Percentiles rank a stretch among this genome's conserved stretches.
These are phyloP conservation scores for Telopea speciosissima DNA, from an alignment of 177 flowering plant genomes.

Conservation along the genomic window DNA sequence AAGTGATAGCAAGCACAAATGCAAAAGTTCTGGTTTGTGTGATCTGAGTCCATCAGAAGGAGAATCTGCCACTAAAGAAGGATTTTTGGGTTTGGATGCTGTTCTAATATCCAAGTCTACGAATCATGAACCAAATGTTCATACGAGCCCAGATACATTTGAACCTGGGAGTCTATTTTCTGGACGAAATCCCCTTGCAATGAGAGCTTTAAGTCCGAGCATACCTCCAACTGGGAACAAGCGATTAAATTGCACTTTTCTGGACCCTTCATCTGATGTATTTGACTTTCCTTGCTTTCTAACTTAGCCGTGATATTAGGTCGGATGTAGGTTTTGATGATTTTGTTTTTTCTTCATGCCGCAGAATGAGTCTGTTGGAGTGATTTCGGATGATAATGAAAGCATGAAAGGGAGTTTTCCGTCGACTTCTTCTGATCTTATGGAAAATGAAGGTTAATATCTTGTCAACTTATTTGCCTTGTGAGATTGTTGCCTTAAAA, in stretches of 20 bases:
- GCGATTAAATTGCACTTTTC: conserved; percentile 9
- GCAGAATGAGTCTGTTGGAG: conserved; percentile 39
- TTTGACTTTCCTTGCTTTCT: conserved; percentile 4
- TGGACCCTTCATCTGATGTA: conserved; percentile 32
- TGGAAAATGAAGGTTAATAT: conserved; percentile 33
- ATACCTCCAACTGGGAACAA: conserved; percentile 12
- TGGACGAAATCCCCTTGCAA: conserved; percentile 15
- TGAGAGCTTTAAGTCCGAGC: conserved; percentile 13
- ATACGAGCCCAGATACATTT: conserved; percentile 6
- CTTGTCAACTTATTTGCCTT: not conserved
- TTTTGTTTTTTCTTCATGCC: conserved; percentile 5
- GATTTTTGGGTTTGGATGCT: conserved; percentile 11
- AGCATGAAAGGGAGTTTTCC: conserved; percentile 23
- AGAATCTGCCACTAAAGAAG: conserved; percentile 5
- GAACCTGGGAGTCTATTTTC: conserved; percentile 13
- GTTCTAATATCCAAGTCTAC: conserved; percentile 4
- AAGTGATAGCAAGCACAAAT: conserved; percentile 8
- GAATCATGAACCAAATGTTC: conserved; percentile 12
- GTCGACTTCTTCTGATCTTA: conserved; percentile 26
- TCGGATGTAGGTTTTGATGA: not conserved
- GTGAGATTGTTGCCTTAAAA: not conserved
- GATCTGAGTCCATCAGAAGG: conserved; percentile 8
- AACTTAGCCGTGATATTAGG: not conserved
- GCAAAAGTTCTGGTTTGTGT: not conserved
- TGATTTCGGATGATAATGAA: conserved; percentile 33